These are phyloP conservation scores for Spiraea crenata DNA, from an alignment of 331 rosid genomes.

Conservation along the genomic window DNA sequence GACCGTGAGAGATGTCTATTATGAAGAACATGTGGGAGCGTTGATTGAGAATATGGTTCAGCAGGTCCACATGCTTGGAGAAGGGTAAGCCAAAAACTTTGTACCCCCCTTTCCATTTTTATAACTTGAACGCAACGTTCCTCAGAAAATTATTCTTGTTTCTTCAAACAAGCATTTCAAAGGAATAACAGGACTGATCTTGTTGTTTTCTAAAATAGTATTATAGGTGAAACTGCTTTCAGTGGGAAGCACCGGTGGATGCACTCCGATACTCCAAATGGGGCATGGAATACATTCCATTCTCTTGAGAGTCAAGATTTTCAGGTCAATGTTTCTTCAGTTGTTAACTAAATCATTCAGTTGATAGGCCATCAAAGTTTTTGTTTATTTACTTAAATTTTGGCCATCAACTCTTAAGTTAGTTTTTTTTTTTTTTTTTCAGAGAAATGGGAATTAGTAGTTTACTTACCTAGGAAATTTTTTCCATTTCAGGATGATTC, in stretches of 20 bases:
- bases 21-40: constrained; percentile 50
- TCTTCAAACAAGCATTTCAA: background rate
- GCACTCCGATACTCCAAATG: constrained; percentile 44
- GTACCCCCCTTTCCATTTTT: background rate
- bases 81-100: constrained; percentile 59
- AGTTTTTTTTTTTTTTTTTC: background rate
- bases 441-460: background rate
- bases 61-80: constrained; percentile 61
- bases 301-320: constrained; percentile 25
- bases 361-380: background rate
- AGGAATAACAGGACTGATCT: constrained; percentile 17
- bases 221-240: constrained; percentile 75
- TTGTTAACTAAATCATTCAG: background rate
- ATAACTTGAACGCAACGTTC: background rate
- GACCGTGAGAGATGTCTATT: constrained; percentile 64
- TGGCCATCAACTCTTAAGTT: background rate
- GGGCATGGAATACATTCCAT: constrained; percentile 37
- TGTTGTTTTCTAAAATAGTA: constrained; percentile 36
- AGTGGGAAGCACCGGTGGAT: constrained; percentile 67
- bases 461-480: constrained; percentile 7
- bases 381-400: constrained; percentile 1
- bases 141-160: constrained; percentile 4
- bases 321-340: constrained; percentile 36
- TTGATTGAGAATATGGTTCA: constrained; percentile 47
- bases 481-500: constrained; percentile 47